phyloP scores from a whole-genome alignment of 164 flowering plant genomes.

The Malania oleifera region DNA sequence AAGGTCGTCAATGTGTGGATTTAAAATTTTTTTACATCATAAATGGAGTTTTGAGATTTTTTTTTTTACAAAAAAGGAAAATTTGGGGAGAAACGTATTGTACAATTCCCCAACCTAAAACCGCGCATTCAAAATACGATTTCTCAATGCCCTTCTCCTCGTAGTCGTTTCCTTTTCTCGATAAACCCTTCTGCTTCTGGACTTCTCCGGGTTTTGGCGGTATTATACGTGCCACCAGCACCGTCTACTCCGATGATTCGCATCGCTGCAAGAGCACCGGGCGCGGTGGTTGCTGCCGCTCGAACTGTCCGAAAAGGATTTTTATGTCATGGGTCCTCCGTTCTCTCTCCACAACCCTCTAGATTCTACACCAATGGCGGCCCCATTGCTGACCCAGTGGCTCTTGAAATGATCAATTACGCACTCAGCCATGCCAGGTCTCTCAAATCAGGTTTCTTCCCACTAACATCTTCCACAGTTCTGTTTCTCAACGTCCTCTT shows the following conservation, averaged over 20 bases:
- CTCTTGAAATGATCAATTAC: slow-evolving; percentile 71
- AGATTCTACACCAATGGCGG: slow-evolving; percentile 26
- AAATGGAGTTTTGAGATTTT: too few relatives aligned
- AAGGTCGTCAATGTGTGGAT: too few relatives aligned
- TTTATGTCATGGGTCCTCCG: not conserved
- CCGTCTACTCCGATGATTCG: slow-evolving; percentile 21
- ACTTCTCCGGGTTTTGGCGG: not conserved
- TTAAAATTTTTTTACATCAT: too few relatives aligned
- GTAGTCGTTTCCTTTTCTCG: not conserved
- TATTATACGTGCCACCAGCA: not conserved
- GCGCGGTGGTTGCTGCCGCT: slow-evolving; percentile 12
- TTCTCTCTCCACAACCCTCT: not conserved
- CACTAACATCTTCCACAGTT: not conserved
- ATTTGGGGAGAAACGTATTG: too few relatives aligned
- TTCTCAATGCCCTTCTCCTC: too few relatives aligned
- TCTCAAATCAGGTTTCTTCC: slow-evolving; percentile 51
- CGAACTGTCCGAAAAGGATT: too few relatives aligned
- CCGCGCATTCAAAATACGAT: too few relatives aligned
- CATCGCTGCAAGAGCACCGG: slow-evolving; percentile 16
- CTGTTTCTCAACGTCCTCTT: not conserved
- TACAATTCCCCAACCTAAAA: too few relatives aligned
- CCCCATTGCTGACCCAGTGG: slow-evolving; percentile 39
- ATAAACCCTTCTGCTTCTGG: not conserved
- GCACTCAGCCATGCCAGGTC: slow-evolving; percentile 64
- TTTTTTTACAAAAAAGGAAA: too few relatives aligned